Evolutionary conservation across 2,329 filamentous ascomycete genomes (phyloP), one percentile per base, ranked within the genome.

Genomic region (Colletotrichum somersetense): DNA sequence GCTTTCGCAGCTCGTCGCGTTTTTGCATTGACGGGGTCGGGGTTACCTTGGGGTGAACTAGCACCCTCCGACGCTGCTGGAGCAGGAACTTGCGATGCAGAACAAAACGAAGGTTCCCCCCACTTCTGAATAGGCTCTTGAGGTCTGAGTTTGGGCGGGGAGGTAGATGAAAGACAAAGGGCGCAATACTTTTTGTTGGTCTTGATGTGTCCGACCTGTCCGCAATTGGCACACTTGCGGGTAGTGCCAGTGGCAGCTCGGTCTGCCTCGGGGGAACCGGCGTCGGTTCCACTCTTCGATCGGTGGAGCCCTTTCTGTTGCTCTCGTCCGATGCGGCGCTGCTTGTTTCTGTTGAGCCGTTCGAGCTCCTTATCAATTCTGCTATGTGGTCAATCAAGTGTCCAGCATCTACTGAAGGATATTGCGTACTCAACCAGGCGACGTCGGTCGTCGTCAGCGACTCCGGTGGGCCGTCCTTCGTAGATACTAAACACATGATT

Each of bases 151-250:
- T 57, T 67, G 61, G 71, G 62, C 65, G 61, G 42, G 63, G 65
- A 73, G 73, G 75, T 76, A 77, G 75, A 76, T 66, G 40, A 75
- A 79, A 74, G 72, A 75, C 75, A 80, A 55, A 64, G 64, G 71
- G 77, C 76, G 76, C 82, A 87, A 83, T 89, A 96, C 94, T 98
- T 98, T 85, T 98, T 97, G 86, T 98, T 98, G 59, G 96, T 98
- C 84, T 98, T 98, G 86, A 99, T 99, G 79, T 99, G 96, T 42
- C 96, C 96, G 66, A 97, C 93, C 81, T 96, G 93, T 62, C 96
- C 96, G 83, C 96, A 99, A 82, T 98, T 98, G 76, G 96, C 96
- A 84, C 96, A 99, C 85, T 98, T 98, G 77, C 97, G 89, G 44
- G 92, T 92, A 68, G 94, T 97, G 73, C 91, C 91, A 59, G 85